Conservation (phyloP, 345 rosid species). For the Psidium guajava region DNA sequence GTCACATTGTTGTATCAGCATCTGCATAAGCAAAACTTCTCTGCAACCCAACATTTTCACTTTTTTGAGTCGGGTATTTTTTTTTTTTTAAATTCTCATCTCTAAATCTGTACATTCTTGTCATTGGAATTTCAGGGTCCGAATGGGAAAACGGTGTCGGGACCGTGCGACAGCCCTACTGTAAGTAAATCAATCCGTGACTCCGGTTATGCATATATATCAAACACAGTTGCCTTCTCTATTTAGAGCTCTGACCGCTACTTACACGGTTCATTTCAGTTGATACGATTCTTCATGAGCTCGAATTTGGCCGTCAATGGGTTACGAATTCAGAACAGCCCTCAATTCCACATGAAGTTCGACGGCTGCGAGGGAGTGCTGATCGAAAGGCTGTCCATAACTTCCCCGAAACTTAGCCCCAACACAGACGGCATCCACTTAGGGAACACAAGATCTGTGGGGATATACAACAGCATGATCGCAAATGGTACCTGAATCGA, state of each 20-base stretch:
- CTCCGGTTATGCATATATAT: background rate
- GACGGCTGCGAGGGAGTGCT: constrained; percentile 88
- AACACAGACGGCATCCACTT: constrained; percentile 93
- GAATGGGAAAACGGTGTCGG: constrained; percentile 38
- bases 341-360: constrained; percentile 88
- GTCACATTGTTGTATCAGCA: constrained; percentile 25
- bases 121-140: constrained; percentile 45
- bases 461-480: constrained; percentile 63
- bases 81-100: too few species aligned
- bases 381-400: constrained; percentile 48
- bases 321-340: constrained; percentile 78
- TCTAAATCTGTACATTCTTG: background rate
- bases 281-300: constrained; percentile 96
- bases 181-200: constrained; percentile 29
- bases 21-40: constrained; percentile 31
- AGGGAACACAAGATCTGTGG: constrained; percentile 65
- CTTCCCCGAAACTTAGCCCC: constrained; percentile 90
- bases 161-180: constrained; percentile 81
- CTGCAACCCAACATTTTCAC: background rate
- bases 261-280: constrained; percentile 15
- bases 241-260: background rate
- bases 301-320: constrained; percentile 62
- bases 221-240: background rate
- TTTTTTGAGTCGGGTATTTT: background rate
- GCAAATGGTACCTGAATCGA: constrained; percentile 51